phyloP scores from a whole-genome alignment of 75 land plant genomes.

The Pinus albicaulis region DNA sequence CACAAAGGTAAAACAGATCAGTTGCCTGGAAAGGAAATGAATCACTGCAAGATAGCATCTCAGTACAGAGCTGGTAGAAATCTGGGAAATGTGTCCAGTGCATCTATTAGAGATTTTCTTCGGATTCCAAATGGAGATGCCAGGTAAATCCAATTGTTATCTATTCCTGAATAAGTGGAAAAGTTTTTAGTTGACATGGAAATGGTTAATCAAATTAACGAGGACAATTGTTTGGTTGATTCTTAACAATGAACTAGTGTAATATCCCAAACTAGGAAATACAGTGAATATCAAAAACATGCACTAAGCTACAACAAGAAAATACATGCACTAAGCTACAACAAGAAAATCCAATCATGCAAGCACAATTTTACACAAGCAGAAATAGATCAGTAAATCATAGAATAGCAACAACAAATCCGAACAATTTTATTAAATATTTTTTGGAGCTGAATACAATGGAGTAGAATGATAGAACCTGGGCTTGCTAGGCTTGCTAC shows the following conservation, averaged over 20 bases:
- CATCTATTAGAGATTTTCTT: neutral
- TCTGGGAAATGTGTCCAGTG: neutral
- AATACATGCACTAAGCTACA: too few species aligned
- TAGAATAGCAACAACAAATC: too few species aligned
- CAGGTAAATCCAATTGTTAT: slow-evolving; percentile 2
- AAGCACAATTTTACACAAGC: too few species aligned
- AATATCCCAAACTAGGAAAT: too few species aligned
- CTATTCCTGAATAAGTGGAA: neutral
- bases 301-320: too few species aligned
- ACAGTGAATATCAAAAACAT: too few species aligned
- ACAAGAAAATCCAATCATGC: too few species aligned
- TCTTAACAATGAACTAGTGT: neutral
- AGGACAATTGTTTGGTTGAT: neutral
- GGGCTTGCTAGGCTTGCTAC: too few species aligned
- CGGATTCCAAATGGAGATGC: slow-evolving; percentile 3
- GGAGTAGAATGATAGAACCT: too few species aligned
- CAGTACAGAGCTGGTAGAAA: neutral
- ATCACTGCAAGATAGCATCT: neutral
- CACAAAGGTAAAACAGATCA: neutral
- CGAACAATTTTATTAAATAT: too few species aligned
- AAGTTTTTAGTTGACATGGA: neutral
- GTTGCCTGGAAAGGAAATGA: neutral
- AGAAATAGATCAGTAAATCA: too few species aligned
- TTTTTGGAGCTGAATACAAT: too few species aligned
- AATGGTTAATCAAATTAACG: neutral